Base-by-base conservation (phyloP, 352 stramenopile genomes). In the Pythium vanterpoolii region DNA sequence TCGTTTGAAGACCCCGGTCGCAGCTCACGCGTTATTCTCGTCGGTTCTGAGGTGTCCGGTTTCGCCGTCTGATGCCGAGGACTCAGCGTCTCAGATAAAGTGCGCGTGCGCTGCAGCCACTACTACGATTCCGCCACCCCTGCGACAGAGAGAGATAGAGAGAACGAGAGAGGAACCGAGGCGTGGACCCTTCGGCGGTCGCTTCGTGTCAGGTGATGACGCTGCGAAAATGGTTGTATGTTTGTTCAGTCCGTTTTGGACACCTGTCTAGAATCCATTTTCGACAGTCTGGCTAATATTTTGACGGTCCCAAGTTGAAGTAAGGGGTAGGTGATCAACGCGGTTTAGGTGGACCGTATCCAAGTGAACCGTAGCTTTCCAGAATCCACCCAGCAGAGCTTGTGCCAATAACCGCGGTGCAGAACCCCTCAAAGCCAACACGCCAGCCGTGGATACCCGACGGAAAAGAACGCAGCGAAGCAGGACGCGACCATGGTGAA, bases 321-420 rank as follows among this genome's bases (percentile, higher is more conserved):
- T 42, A 42, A 30, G n/a, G 42, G 28, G 9, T 49, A 31, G 43
- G 48, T 18, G 18, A 30, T 14, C 3, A 45, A 4, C 13, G 14
- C 30, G 54, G 54, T 34, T 54, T 23, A 23, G 26, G 36, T 44
- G 52, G 21, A 51, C 40, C 42, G 52, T 34, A 44, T 56, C 34
- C 28, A 33, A 39, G 40, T 65, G 48, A 58, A 65, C 58, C 58
- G 58, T 27, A 54, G 55, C 44, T 48, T 49, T 30, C 48, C 33
- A 26, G 27, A 31, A 55, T 59, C 59, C 26, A 21, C 33, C n/a
- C n/a, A n/a, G n/a, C n/a, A n/a, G n/a, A n/a, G n/a, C n/a, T n/a
- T n/a, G 19, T 49, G 59, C 58, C 59, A 66, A 66, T 66, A 50
- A 66, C 60, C 51, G 43, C 48, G 14, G 50, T 14, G 59, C 49